Evolutionary conservation across 2,329 filamentous ascomycete species (phyloP), one percentile per base, ranked within the genome.

Genomic region (Botrytis fabae): DNA sequence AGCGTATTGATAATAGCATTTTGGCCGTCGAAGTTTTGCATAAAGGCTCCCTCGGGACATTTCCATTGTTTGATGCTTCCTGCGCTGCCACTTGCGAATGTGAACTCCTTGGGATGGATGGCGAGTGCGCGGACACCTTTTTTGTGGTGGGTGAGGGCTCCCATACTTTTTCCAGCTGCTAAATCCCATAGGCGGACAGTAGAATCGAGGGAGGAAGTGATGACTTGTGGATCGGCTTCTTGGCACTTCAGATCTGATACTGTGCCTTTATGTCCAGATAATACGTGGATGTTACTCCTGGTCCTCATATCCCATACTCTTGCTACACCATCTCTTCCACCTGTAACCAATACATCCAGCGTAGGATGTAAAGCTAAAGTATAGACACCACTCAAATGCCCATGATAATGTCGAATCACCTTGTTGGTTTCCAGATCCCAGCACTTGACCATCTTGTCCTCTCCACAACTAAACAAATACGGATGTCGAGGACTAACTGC

Each of bases 391-490:
- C 93, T 97, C 35, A 99, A 85, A 84, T 99, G 96, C 28, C 97
- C 97, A 82, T 99, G 96, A 82, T 98, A 99, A 83, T 98, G 94
- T 57, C 95, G 90, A 80, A 98, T 98, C 74, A 99, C 96, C 83
- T 98, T 98, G 85, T 99, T 99, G n/a, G 95, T 98, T 83, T 99
- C 96, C 77, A 99, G 85, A 84, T 99, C 96, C 96, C 96, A 99
- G 84, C 96, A 99, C 84, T 99, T 99, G 75, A 99, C 96, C 95
- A 98, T 98, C 85, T 99, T 99, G 82, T 99, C 96, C 83, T 99
- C 96, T 73, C 94, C 97, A 80, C 96, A 99, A 18, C 94, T 97
- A 83, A 99, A 99, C 16, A 99, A 88, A 81, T 99, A 99, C 0
- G 96, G 97, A 83, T 99, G 96, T 64, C 96, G 87, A 25, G 95